Evolutionary conservation across 2,329 filamentous ascomycete species (phyloP).

Genomic region (Xylariales sp.): DNA sequence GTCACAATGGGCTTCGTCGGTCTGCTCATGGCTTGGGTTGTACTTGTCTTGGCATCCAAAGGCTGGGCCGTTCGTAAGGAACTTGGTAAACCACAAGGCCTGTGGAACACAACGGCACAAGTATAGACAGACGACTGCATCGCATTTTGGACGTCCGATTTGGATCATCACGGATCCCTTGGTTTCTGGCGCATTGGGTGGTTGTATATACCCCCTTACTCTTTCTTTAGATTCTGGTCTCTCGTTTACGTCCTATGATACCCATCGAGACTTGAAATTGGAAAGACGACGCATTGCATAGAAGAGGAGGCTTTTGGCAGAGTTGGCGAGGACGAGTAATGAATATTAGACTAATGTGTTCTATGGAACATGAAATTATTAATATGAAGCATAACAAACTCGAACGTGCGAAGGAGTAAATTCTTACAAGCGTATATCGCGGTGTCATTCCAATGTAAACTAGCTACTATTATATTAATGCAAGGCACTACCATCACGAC

Average conservation of each 20-base stretch:
- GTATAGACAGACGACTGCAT: neutral
- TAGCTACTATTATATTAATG: no score
- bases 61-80: slow-evolving; percentile 69
- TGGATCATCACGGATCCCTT: slow-evolving; percentile 6
- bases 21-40: slow-evolving; percentile 79
- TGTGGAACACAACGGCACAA: slow-evolving; percentile 9
- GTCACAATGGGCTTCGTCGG: slow-evolving; percentile 79
- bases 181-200: neutral
- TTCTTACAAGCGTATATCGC: no score
- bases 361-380: no score
- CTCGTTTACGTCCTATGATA: slow-evolving; percentile 27
- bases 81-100: slow-evolving; percentile 15
- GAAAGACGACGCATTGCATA: neutral
- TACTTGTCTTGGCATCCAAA: slow-evolving; percentile 75
- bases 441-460: no score
- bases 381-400: no score
- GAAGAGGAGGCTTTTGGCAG: neutral
- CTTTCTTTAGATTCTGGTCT: slow-evolving; percentile 20
- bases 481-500: no score
- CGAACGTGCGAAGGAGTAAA: no score
- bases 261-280: slow-evolving; percentile 18
- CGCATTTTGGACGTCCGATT: neutral
- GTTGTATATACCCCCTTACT: neutral
- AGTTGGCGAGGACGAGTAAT: neutral
- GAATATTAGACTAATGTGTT: no score